Conservation (phyloP, 192 early-diverging fungal species). For the Lobulomyces angularis region DNA sequence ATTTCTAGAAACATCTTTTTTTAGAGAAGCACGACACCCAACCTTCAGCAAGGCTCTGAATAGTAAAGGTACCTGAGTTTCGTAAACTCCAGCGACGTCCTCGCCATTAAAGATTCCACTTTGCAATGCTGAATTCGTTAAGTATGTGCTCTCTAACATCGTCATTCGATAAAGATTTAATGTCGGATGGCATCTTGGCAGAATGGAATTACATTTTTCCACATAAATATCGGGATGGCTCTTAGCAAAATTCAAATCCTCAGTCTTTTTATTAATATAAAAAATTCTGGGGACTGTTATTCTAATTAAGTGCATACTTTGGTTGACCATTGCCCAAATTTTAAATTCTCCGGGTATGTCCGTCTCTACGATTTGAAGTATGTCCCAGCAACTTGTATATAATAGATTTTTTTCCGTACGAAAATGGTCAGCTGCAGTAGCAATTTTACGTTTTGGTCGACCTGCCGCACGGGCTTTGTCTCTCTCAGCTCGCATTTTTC, state of each 20-base stretch:
- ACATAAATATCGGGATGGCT: constrained; percentile 8
- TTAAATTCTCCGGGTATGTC: constrained; percentile 75
- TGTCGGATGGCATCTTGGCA: constrained; percentile 65
- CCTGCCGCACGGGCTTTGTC: constrained; percentile 3
- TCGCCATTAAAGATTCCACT: constrained; percentile 73
- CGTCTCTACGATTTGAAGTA: constrained; percentile 74
- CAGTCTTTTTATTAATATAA: constrained; percentile 65
- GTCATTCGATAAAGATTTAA: constrained; percentile 65
- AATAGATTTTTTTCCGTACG: constrained; percentile 53
- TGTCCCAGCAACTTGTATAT: constrained; percentile 59
- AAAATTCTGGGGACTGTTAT: constrained; percentile 70
- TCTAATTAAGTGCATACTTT: constrained; percentile 54
- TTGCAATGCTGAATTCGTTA: constrained; percentile 58
- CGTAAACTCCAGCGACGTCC: constrained; percentile 85
- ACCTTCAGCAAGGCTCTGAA: constrained; percentile 70
- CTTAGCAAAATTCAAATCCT: constrained; percentile 30
- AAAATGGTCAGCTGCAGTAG: constrained; percentile 42
- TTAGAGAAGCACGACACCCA: constrained; percentile 47
- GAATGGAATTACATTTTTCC: constrained; percentile 14
- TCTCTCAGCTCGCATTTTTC: constrained; percentile 38
- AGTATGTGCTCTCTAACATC: constrained; percentile 72
- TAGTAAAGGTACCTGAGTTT: constrained; percentile 70
- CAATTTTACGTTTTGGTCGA: neutral
- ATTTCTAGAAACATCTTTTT: too few relatives aligned
- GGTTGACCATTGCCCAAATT: constrained; percentile 71